A percentile compares a stretch with the other conserved stretches of the same genome.
Evolutionary conservation across 306 rosid genomes (phyloP).

Genomic region (Vigna nakashimae): DNA sequence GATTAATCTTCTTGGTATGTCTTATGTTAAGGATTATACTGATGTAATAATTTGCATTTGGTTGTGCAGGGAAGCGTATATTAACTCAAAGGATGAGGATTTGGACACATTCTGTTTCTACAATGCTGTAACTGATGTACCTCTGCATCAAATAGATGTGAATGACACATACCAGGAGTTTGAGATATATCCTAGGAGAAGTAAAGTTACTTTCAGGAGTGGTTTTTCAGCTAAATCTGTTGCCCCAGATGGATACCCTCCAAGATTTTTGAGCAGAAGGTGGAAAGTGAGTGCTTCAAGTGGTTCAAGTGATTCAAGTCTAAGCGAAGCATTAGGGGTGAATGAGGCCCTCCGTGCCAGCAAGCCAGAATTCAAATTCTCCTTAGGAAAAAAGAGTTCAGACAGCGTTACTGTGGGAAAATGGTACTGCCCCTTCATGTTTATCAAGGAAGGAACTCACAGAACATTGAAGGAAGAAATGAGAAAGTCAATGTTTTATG

Average conservation of each 20-base stretch:
- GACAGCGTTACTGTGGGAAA: constrained; percentile 65
- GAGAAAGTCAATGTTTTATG: constrained; percentile 60
- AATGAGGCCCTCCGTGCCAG: constrained; percentile 48
- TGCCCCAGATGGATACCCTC: constrained; percentile 58
- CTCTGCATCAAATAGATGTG: constrained; percentile 48
- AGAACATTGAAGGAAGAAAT: constrained; percentile 56
- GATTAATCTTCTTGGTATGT: neutral
- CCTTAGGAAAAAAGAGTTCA: constrained; percentile 31
- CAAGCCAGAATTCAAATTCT: constrained; percentile 50
- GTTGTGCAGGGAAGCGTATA: constrained; percentile 57
- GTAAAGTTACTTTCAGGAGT: constrained; percentile 44
- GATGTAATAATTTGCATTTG: constrained; percentile 30
- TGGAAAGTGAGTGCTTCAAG: constrained; percentile 53
- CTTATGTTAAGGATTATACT: constrained; percentile 9
- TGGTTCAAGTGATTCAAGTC: constrained; percentile 39
- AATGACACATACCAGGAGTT: constrained; percentile 51
- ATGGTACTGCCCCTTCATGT: constrained; percentile 78
- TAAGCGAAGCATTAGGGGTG: constrained; percentile 64
- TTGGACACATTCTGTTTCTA: constrained; percentile 54
- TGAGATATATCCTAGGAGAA: constrained; percentile 49
- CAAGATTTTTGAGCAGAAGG: constrained; percentile 53
- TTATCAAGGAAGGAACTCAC: constrained; percentile 60
- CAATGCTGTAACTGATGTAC: constrained; percentile 40
- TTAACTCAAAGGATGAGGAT: constrained; percentile 54
- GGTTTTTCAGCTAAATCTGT: constrained; percentile 68